Evolutionary conservation across 164 flowering plant species (phyloP).

Genomic region (Nymphaea colorata): DNA sequence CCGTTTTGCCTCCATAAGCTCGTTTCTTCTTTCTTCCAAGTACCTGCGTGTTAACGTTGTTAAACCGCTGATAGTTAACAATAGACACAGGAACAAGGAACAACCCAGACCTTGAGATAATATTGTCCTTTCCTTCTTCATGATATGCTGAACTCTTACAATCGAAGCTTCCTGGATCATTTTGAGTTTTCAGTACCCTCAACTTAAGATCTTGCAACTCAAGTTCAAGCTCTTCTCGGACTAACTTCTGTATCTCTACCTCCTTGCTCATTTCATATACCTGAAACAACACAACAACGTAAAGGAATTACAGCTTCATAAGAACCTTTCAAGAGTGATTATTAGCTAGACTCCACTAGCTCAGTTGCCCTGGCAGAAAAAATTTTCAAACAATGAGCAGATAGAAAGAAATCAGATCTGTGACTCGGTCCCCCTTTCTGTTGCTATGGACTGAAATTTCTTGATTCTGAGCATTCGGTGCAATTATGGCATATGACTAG

Average conservation of each 20-base stretch:
- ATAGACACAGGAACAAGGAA: neutral
- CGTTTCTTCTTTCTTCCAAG: slow-evolving; percentile 17
- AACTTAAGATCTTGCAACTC: slow-evolving; percentile 47
- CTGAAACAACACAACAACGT: slow-evolving; percentile 18
- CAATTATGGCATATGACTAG: neutral
- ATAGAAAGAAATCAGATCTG: no score
- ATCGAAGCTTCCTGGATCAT: slow-evolving; percentile 24
- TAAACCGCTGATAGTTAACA: neutral
- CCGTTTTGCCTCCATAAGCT: slow-evolving; percentile 33
- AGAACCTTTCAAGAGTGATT: no score
- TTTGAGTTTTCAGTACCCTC: slow-evolving; percentile 43
- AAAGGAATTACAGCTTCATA: neutral
- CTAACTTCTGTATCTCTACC: slow-evolving; percentile 40
- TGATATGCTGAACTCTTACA: slow-evolving; percentile 10
- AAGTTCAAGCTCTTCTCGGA: slow-evolving; percentile 43
- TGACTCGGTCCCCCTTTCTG: no score
- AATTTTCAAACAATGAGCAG: no score
- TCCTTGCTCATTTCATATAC: slow-evolving; percentile 73
- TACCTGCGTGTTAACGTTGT: slow-evolving; percentile 17
- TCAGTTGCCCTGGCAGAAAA: no score
- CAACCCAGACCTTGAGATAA: slow-evolving; percentile 30
- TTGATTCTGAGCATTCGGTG: neutral
- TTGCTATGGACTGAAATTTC: neutral
- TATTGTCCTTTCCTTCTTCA: slow-evolving; percentile 14
- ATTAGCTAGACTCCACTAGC: no score